Evolutionary conservation across 805 yeast species (phyloP), one percentile per base, ranked within the genome.

Genomic region (Cyberlindnera xishuangbannaensis): DNA sequence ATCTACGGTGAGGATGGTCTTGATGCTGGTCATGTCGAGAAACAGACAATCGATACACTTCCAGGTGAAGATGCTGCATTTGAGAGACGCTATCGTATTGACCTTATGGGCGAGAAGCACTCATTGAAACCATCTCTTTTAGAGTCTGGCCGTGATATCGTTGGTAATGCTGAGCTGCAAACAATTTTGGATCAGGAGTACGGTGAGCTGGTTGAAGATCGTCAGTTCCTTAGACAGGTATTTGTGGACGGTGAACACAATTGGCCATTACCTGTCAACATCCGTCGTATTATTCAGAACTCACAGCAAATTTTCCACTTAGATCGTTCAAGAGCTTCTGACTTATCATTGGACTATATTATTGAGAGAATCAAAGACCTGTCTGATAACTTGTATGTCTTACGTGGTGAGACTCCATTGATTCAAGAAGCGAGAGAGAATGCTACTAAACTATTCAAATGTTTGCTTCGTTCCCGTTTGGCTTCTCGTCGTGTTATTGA

Each of bases 1-100:
- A 73, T 88, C 40, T 92, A 92, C 55, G 99, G 99, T 70, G 99
- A 92, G 62, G 99, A 92, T 66, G 99, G 99, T 64, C 71, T 92
- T 51, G 99, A 92, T 69, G 98, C 95, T 54, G 83, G 97, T 18
- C 95, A 88, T 56, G 97, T 92, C 41, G 99, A 92, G 61, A 87
- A 84, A 56, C 99, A 92, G 64, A 76, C 95, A 9, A 75, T 92
- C 37, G 98, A 92, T 56, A 84, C 97, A 2, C 83, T 92, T 52
- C 95, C 97, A 22, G 97, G 97, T 12, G 82, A 95, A 10, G 85
- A 84, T 58, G 77, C 64, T 10, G 73, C 81, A 6, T 92, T 92
- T 56, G 95, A 82, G 47, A 72, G 69, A 52, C 77, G 88, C 42
- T 92, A 84, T 65, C 77, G 84, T 58, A 77, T 92, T 39, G 97